Evolutionary conservation across 176 grass and related monocot genomes (phyloP).

Genomic region (Aegilops speltoides): DNA sequence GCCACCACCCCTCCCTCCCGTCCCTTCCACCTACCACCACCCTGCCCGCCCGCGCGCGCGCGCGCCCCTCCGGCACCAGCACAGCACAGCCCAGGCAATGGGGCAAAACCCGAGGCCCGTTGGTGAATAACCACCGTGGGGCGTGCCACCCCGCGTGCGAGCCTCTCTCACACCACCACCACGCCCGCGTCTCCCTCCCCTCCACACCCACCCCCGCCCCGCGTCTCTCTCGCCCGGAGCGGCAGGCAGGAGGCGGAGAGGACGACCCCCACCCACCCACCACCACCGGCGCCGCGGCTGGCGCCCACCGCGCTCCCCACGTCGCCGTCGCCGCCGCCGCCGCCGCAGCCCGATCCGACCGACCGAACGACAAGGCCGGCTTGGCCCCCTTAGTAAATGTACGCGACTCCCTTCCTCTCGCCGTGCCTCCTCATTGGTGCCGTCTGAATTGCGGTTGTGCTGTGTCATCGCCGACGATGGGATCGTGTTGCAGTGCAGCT

Average conservation of each 20-base stretch:
- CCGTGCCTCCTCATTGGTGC: neutral
- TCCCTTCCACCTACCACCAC: neutral
- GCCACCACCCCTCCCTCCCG: neutral
- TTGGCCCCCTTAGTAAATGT: neutral
- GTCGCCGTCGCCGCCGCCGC: neutral
- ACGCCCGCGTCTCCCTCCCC: neutral
- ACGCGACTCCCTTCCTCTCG: neutral
- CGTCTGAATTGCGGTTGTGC: neutral
- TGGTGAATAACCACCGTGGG: slow-evolving; percentile 41
- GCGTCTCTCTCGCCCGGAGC: slow-evolving; percentile 13
- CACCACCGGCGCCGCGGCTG: neutral
- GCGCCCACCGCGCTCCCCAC: slow-evolving; percentile 11
- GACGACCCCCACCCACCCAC: neutral
- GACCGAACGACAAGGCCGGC: slow-evolving; percentile 5
- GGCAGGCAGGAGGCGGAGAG: slow-evolving; percentile 22
- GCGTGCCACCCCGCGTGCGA: slow-evolving; percentile 31
- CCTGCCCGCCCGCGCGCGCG: neutral
- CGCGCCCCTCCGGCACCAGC: neutral
- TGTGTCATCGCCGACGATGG: neutral
- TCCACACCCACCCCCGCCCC: neutral
- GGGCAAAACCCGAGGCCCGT: slow-evolving; percentile 15
- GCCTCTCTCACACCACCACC: slow-evolving; percentile 17
- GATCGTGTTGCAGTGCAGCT: neutral
- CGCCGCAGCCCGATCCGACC: slow-evolving; percentile 17
- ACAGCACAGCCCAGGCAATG: neutral